These are phyloP conservation scores for Drechslerella stenobrocha DNA, from an alignment of 2,329 filamentous ascomycete species.

Conservation along the genomic window DNA sequence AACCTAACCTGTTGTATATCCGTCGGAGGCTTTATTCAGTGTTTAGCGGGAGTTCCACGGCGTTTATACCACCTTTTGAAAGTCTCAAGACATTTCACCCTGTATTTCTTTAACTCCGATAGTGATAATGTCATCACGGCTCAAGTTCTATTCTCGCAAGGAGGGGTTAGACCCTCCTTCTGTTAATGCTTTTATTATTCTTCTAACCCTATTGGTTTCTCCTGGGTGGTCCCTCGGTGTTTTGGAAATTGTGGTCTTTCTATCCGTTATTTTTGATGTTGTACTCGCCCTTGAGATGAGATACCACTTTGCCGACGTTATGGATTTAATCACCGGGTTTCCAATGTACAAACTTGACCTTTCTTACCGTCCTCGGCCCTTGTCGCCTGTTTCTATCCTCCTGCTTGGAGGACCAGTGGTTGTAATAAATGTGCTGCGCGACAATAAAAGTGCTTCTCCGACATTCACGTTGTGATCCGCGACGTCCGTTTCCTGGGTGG, in stretches of 20 bases:
- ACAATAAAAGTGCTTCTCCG: slow-evolving; percentile 1
- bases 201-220: background rate
- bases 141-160: background rate
- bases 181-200: background rate
- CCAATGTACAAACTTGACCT: background rate
- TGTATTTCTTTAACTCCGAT: slow-evolving; percentile 27
- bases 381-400: background rate
- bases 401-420: slow-evolving; percentile 1
- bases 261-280: background rate
- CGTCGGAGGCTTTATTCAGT: slow-evolving; percentile 35
- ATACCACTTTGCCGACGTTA: slow-evolving; percentile 5
- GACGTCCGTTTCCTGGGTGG: background rate
- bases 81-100: slow-evolving; percentile 17
- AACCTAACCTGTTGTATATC: slow-evolving; percentile 29
- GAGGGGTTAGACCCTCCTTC: background rate
- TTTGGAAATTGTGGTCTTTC: background rate
- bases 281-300: background rate
- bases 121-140: slow-evolving; percentile 34
- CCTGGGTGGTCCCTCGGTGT: background rate
- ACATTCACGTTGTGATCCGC: background rate
- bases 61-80: slow-evolving; percentile 23
- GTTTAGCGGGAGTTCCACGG: slow-evolving; percentile 45
- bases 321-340: background rate
- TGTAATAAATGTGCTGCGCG: background rate
- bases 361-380: background rate